A percentile compares a stretch with the other conserved stretches of the same genome.
phyloP scores from a whole-genome alignment of 371 early-diverging fungal species.

The Apophysomyces trapeziformis region DNA sequence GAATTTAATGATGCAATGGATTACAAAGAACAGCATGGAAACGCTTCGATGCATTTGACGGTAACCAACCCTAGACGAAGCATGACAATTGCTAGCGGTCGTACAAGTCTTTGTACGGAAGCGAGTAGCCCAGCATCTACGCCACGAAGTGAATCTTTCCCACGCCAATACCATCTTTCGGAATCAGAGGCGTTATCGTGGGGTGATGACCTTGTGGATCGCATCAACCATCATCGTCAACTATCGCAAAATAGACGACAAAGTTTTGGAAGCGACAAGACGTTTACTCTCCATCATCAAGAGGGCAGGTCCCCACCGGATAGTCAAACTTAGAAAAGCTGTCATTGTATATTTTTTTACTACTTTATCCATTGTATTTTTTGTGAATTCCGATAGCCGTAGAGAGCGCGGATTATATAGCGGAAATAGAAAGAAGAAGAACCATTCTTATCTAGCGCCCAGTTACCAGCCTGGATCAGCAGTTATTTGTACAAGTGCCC shows the following conservation, averaged over 20 bases:
- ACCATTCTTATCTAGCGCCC: too few relatives aligned
- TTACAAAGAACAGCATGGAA: constrained; percentile 28
- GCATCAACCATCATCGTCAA: constrained; percentile 2
- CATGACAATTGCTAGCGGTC: constrained; percentile 15
- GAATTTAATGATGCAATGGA: constrained; percentile 48
- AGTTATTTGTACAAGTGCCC: too few relatives aligned
- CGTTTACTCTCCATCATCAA: not conserved
- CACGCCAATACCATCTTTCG: constrained; percentile 20
- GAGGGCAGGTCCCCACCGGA: constrained; percentile 6
- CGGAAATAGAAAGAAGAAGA: too few relatives aligned
- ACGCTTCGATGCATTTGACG: constrained; percentile 29
- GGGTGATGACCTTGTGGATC: constrained; percentile 13
- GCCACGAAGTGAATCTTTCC: constrained; percentile 9
- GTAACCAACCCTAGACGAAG: constrained; percentile 30
- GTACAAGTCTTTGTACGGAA: constrained; percentile 20
- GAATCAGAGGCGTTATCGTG: constrained; percentile 13
- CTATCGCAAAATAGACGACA: not conserved
- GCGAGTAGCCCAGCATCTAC: constrained; percentile 11
- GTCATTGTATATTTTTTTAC: not conserved
- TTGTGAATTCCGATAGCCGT: too few relatives aligned
- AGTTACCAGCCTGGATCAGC: too few relatives aligned
- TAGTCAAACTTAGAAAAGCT: not conserved
- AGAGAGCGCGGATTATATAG: too few relatives aligned
- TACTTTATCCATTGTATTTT: too few relatives aligned
- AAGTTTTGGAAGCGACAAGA: not conserved